Percentiles rank a stretch among this genome's conserved stretches.
Evolutionary conservation across 78 protist genomes (phyloP).

Genomic region (Goniomonas avonlea): DNA sequence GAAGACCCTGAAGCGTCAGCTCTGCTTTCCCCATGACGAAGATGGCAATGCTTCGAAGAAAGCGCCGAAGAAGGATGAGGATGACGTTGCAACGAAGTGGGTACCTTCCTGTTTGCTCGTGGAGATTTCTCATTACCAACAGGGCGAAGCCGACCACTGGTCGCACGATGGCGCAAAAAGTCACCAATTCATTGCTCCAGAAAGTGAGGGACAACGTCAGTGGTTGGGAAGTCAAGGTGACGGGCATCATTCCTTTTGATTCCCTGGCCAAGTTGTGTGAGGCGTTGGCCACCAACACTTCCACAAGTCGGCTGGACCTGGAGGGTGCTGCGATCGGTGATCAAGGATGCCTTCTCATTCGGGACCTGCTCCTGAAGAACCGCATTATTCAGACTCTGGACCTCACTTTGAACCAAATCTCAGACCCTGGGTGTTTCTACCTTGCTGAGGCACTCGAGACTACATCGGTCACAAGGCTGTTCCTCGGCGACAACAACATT

Average conservation of each 20-base stretch:
- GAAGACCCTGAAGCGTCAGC: too few species aligned
- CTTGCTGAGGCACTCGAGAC: background rate
- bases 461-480: background rate
- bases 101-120: too few species aligned
- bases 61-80: too few species aligned
- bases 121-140: too few species aligned
- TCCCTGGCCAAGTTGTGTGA: background rate
- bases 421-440: conserved; percentile 9
- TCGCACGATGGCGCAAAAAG: background rate
- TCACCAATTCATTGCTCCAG: background rate
- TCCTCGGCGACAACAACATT: background rate
- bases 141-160: background rate
- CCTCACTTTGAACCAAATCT: background rate
- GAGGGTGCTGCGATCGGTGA: conserved; percentile 18
- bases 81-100: too few species aligned
- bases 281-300: background rate
- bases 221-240: conserved; percentile 6
- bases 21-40: too few species aligned
- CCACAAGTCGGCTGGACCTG: conserved; percentile 2
- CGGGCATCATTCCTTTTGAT: conserved; percentile 2
- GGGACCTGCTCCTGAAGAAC: conserved; percentile 3
- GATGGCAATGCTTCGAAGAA: too few species aligned
- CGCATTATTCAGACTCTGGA: background rate
- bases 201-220: background rate
- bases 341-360: conserved; percentile 1